phyloP scores from a whole-genome alignment of 2,329 filamentous ascomycete genomes.

The Nakataea oryzae region DNA sequence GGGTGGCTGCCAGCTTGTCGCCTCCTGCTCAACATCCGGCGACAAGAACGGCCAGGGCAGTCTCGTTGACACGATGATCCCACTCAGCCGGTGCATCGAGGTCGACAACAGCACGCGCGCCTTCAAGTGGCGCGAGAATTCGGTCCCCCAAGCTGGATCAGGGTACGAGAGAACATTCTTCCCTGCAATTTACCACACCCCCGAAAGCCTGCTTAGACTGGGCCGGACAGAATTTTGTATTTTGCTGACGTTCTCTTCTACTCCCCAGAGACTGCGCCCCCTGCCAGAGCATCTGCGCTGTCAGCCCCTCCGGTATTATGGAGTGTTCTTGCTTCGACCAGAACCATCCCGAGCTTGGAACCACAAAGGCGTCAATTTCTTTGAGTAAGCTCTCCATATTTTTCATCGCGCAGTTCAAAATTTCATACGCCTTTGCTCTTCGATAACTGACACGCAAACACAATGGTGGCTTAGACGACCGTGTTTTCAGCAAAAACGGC shows the following conservation, averaged over 20 bases:
- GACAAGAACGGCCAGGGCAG: not conserved
- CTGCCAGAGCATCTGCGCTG: not conserved
- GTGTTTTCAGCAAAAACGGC: not conserved
- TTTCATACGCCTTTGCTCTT: not conserved
- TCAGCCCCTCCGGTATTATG: not conserved
- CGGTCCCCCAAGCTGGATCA: not conserved
- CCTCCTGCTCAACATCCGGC: not conserved
- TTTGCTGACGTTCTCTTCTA: not conserved
- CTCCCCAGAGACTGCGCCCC: not conserved
- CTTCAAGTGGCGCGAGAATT: slow-evolving; percentile 1
- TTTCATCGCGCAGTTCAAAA: too few relatives aligned
- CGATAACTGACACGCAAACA: not conserved
- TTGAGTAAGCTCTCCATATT: not conserved
- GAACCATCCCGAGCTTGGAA: not conserved
- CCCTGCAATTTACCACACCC: not conserved
- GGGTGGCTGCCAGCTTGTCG: slow-evolving; percentile 2
- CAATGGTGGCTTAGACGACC: not conserved
- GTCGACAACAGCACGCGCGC: not conserved
- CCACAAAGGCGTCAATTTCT: not conserved
- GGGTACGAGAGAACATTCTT: not conserved
- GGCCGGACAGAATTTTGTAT: too few relatives aligned
- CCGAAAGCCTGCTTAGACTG: too few relatives aligned
- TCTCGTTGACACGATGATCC: not conserved
- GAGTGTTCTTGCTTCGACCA: not conserved
- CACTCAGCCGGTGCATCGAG: not conserved